phyloP scores from a whole-genome alignment of 2,329 filamentous ascomycete species.

The Nigrograna mackinnonii region DNA sequence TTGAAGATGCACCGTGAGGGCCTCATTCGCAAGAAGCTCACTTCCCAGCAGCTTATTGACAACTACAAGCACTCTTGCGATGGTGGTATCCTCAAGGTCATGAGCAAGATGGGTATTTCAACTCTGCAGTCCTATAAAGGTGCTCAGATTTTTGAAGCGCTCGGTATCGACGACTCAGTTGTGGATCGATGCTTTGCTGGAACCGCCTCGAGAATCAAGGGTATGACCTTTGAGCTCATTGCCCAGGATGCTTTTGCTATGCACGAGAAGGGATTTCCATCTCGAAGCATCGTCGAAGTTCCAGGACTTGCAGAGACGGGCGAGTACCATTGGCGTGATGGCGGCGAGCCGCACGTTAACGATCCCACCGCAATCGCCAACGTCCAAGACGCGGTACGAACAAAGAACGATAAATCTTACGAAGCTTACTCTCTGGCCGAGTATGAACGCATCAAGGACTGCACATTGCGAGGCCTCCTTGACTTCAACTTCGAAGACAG shows the following conservation, averaged over 20 bases:
- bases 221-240: conserved; percentile 90
- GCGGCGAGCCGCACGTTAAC: conserved; percentile 93
- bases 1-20: conserved; percentile 94
- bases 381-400: conserved; percentile 93
- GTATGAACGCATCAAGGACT: conserved; percentile 96
- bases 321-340: conserved; percentile 98
- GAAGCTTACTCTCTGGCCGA: conserved; percentile 92
- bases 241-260: conserved; percentile 93
- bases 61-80: conserved; percentile 98
- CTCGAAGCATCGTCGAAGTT: conserved; percentile 73
- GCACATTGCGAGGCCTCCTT: conserved; percentile 88
- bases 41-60: conserved; percentile 79
- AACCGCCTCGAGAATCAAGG: conserved; percentile 91
- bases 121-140: conserved; percentile 96
- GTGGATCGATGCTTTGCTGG: conserved; percentile 95
- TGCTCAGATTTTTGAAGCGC: conserved; percentile 95
- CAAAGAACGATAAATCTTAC: conserved; percentile 98
- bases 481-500: conserved; percentile 95
- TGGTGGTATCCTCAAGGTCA: conserved; percentile 95
- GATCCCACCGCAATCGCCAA: conserved; percentile 94
- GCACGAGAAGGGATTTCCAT: conserved; percentile 91
- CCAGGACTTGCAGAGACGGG: conserved; percentile 87
- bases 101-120: conserved; percentile 99
- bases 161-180: conserved; percentile 88
- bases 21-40: conserved; percentile 86